A percentile compares a stretch with the other conserved stretches of the same genome.
These are phyloP conservation scores for Noccaea bulbosa DNA, from an alignment of 345 rosid genomes.

Conservation along the genomic window DNA sequence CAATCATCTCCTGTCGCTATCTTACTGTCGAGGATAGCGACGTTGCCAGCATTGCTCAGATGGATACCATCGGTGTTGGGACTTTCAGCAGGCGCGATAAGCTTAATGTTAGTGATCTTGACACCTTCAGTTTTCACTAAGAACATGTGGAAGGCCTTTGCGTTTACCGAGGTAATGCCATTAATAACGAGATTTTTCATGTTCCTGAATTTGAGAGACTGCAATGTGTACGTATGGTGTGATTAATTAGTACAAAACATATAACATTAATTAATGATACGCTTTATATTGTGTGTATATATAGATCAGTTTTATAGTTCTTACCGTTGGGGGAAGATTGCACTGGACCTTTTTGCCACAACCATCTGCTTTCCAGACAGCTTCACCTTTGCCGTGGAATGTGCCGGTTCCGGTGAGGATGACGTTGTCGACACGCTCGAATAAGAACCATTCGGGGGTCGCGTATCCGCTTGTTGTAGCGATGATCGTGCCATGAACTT, in stretches of 20 bases:
- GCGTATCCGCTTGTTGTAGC: slow-evolving; percentile 49
- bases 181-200: slow-evolving; percentile 43
- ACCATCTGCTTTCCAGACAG: slow-evolving; percentile 50
- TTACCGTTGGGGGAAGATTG: slow-evolving; percentile 54
- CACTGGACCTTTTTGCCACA: slow-evolving; percentile 45
- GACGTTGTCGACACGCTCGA: slow-evolving; percentile 53
- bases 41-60: slow-evolving; percentile 41
- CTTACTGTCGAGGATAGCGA: slow-evolving; percentile 33
- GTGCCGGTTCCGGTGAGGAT: slow-evolving; percentile 59
- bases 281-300: too few species aligned
- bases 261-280: background rate
- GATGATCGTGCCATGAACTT: slow-evolving; percentile 53
- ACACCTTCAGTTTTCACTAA: slow-evolving; percentile 37
- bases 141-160: slow-evolving; percentile 64
- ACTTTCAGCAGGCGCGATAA: slow-evolving; percentile 63
- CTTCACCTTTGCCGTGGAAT: slow-evolving; percentile 66
- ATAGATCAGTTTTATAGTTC: background rate
- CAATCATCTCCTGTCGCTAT: slow-evolving; percentile 46
- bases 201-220: slow-evolving; percentile 51
- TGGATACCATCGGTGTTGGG: slow-evolving; percentile 49
- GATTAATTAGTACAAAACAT: background rate
- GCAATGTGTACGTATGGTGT: slow-evolving; percentile 20
- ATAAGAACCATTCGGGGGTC: slow-evolving; percentile 49
- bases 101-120: slow-evolving; percentile 38
- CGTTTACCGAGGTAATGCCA: slow-evolving; percentile 50